These are phyloP conservation scores for Alternaria alternata DNA, from an alignment of 2,329 filamentous ascomycete genomes.

Conservation along the genomic window DNA sequence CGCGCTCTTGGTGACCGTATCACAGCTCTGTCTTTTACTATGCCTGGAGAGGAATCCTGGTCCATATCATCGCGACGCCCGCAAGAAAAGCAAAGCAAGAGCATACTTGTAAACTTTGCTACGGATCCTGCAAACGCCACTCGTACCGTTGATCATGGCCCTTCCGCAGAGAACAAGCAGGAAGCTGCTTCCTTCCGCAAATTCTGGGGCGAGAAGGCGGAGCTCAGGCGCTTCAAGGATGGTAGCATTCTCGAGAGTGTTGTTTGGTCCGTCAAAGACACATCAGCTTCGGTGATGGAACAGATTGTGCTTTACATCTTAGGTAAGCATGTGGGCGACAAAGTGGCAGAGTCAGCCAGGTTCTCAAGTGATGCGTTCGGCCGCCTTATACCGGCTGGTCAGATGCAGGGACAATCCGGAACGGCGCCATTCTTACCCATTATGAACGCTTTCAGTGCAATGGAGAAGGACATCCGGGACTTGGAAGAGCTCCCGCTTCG, in stretches of 20 bases:
- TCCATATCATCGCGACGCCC: slow-evolving; percentile 39
- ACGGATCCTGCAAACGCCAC: slow-evolving; percentile 76
- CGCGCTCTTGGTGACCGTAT: slow-evolving; percentile 79
- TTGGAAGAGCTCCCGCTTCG: slow-evolving; percentile 88
- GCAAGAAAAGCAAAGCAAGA: slow-evolving; percentile 39
- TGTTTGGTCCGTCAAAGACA: slow-evolving; percentile 74
- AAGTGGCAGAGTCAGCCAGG: slow-evolving; percentile 58
- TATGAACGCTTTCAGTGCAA: slow-evolving; percentile 72
- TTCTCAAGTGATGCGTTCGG: slow-evolving; percentile 59
- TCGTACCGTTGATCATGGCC: slow-evolving; percentile 86
- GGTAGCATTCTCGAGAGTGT: slow-evolving; percentile 92
- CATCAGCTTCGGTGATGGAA: slow-evolving; percentile 72
- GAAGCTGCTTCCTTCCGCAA: slow-evolving; percentile 82
- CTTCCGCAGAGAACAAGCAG: slow-evolving; percentile 82
- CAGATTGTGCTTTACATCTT: slow-evolving; percentile 81
- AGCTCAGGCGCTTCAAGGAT: slow-evolving; percentile 92
- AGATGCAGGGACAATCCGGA: slow-evolving; percentile 47
- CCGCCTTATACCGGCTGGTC: slow-evolving; percentile 52
- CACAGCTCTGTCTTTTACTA: slow-evolving; percentile 63
- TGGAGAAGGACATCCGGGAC: slow-evolving; percentile 79
- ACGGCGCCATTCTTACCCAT: slow-evolving; percentile 70
- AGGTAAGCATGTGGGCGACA: slow-evolving; percentile 70
- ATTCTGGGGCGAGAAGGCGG: slow-evolving; percentile 95
- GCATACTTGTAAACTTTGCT: slow-evolving; percentile 71
- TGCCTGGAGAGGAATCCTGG: slow-evolving; percentile 48